Conservation (phyloP, 441 rosid species). For the Pelargonium cotyledonis region DNA sequence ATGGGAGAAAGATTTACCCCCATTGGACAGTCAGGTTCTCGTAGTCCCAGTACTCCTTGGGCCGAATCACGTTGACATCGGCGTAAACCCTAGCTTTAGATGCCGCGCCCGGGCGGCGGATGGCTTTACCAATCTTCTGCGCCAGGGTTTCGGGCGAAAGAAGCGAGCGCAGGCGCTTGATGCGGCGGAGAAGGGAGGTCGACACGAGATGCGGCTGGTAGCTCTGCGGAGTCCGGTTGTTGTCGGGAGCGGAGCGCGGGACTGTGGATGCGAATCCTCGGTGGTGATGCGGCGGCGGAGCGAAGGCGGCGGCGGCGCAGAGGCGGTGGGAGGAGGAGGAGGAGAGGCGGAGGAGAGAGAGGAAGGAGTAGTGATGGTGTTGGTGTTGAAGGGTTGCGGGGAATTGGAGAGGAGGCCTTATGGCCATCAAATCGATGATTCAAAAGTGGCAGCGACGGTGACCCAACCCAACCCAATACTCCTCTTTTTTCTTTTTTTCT, state of each 20-base stretch:
- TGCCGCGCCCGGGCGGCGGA: slow-evolving; percentile 87
- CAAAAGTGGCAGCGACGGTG: too few species aligned
- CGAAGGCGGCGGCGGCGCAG: neutral
- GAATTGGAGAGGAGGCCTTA: too few species aligned
- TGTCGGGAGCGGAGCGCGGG: too few species aligned
- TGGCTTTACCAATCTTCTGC: slow-evolving; percentile 86
- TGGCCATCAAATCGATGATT: too few species aligned
- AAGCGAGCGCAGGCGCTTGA: slow-evolving; percentile 14
- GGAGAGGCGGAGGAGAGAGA: neutral
- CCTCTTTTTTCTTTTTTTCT: neutral
- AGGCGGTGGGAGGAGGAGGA: neutral
- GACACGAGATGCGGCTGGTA: too few species aligned
- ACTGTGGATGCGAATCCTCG: too few species aligned
- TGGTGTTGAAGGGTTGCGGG: too few species aligned
- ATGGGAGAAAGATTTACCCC: slow-evolving; percentile 40
- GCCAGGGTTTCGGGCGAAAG: slow-evolving; percentile 58
- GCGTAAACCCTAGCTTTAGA: slow-evolving; percentile 92
- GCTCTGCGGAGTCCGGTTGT: too few species aligned
- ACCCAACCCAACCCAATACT: too few species aligned
- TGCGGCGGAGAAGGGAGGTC: slow-evolving; percentile 12
- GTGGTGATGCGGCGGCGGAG: neutral
- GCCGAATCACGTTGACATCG: slow-evolving; percentile 72
- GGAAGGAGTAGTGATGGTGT: too few species aligned
- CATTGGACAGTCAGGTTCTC: slow-evolving; percentile 89
- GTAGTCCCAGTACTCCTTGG: slow-evolving; percentile 94